Percentiles rank a stretch among this genome's conserved stretches.
These are phyloP conservation scores for Boletus subcaerulescens DNA, from an alignment of 768 basidiomycete genomes.

Conservation along the genomic window DNA sequence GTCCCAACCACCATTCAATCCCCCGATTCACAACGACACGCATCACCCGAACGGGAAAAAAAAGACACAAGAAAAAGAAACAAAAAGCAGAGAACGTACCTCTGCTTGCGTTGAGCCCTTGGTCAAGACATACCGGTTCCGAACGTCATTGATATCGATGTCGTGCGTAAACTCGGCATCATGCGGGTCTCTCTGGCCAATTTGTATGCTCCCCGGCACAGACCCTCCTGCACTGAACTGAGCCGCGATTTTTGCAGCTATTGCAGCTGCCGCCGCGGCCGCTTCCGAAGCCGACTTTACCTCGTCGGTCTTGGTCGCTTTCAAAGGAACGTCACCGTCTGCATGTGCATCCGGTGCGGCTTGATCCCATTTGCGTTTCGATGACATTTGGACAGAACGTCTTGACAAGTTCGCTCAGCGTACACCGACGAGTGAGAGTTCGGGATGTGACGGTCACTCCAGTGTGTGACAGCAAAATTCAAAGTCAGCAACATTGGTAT, in stretches of 20 bases:
- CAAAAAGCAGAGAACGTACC: conserved; percentile 44
- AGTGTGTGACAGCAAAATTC: conserved; percentile 13
- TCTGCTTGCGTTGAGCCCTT: conserved; percentile 91
- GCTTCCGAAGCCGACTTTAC: conserved; percentile 54
- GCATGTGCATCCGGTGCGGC: conserved; percentile 44
- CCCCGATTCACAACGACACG: not conserved
- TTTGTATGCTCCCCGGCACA: conserved; percentile 38
- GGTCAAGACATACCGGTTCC: conserved; percentile 93
- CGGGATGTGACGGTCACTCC: conserved; percentile 16
- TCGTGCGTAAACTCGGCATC: conserved; percentile 84
- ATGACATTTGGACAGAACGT: conserved; percentile 43
- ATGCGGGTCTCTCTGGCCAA: conserved; percentile 58
- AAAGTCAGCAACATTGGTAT: conserved; percentile 15
- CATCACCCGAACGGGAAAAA: not conserved
- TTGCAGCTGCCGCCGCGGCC: conserved; percentile 76
- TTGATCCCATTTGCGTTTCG: conserved; percentile 84
- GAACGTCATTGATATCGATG: conserved; percentile 94
- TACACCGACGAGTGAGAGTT: not conserved
- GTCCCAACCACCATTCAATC: conserved; percentile 9
- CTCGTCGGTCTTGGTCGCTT: conserved; percentile 47
- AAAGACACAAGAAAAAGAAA: not conserved
- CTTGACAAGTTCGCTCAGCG: too few species aligned
- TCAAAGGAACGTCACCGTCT: conserved; percentile 42
- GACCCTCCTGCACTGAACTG: conserved; percentile 57
- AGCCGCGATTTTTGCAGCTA: conserved; percentile 93